Evolutionary conservation across 2,329 filamentous ascomycete species (phyloP), one percentile per base, ranked within the genome.

Genomic region (Thelonectria blattea): DNA sequence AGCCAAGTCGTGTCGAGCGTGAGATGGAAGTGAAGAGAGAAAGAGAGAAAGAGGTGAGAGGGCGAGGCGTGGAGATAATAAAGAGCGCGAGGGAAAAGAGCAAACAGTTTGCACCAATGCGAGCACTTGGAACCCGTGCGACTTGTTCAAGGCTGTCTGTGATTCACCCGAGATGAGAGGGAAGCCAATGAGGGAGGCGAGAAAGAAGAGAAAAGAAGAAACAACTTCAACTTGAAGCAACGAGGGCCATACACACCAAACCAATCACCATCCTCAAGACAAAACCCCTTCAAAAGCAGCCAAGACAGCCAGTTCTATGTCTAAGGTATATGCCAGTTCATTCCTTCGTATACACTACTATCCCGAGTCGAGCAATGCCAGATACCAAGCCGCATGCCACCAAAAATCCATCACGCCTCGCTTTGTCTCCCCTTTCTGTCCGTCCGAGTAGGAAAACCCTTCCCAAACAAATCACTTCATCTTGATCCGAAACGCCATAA

Each of bases 401-500:
- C 55, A 52, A 61, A n/a, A 62, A 39, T 61, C 22, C 49, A 56
- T 62, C 59, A 56, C 57, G 59, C 55, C 58, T 63, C 32, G 48
- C 52, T 6, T 34, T 42, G 37, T 20, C 54, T 52, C 43, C 50
- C 62, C 58, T 62, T 55, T 27, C 32, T 24, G 42, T 27, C 34
- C 64, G 50, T 10, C 50, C 37, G 43, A 56, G 51, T 61, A 39
- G 51, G 63, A 58, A 51, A n/a, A n/a, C n/a, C 56, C 20, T 42
- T 27, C 52, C 59, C 56, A 67, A 66, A 66, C 15, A 24, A 24
- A 39, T 71, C 58, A 76, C 64, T 75, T 77, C 77, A 80, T 80
- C 77, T 74, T 79, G 41, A 78, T 75, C 60, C 79, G 75, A 61
- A 79, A 78, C 27, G 72, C 79, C 73, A 83, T 78, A 69, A 88